These are phyloP conservation scores for Mikania micrantha DNA, from an alignment of 129 eudicot species.

Conservation along the genomic window DNA sequence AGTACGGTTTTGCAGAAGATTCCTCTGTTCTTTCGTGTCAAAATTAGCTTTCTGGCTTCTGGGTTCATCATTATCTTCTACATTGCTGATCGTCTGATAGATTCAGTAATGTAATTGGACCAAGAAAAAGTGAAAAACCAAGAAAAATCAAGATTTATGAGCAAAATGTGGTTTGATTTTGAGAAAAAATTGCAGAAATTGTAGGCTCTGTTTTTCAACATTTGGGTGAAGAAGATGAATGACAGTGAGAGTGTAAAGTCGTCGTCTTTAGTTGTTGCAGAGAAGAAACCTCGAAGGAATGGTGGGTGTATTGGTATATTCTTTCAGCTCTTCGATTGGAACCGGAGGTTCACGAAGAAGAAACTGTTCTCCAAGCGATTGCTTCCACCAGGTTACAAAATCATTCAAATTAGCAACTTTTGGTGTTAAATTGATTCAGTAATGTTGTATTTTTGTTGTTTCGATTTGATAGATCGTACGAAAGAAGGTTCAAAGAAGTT, in stretches of 20 bases:
- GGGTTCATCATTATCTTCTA: background rate
- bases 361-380: constrained; percentile 68
- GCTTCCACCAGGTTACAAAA: constrained; percentile 61
- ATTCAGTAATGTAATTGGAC: background rate
- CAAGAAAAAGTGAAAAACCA: background rate
- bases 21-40: constrained; percentile 24
- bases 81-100: background rate
- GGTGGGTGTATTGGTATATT: constrained; percentile 90
- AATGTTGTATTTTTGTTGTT: background rate
- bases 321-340: constrained; percentile 94
- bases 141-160: background rate
- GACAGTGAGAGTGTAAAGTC: constrained; percentile 47
- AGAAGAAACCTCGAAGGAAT: constrained; percentile 44
- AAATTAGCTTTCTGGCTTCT: background rate
- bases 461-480: constrained; percentile 39
- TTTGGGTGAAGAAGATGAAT: constrained; percentile 38
- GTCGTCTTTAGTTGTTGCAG: constrained; percentile 53
- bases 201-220: background rate
- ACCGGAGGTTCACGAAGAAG: constrained; percentile 82
- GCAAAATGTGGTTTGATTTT: constrained; percentile 3
- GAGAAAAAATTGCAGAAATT: background rate
- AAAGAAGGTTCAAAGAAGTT: constrained; percentile 64
- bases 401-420: background rate
- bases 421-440: background rate
- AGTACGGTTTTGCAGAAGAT: constrained; percentile 20